These are phyloP conservation scores for Fomes fomentarius DNA, from an alignment of 1,284 basidiomycete genomes.

Conservation along the genomic window DNA sequence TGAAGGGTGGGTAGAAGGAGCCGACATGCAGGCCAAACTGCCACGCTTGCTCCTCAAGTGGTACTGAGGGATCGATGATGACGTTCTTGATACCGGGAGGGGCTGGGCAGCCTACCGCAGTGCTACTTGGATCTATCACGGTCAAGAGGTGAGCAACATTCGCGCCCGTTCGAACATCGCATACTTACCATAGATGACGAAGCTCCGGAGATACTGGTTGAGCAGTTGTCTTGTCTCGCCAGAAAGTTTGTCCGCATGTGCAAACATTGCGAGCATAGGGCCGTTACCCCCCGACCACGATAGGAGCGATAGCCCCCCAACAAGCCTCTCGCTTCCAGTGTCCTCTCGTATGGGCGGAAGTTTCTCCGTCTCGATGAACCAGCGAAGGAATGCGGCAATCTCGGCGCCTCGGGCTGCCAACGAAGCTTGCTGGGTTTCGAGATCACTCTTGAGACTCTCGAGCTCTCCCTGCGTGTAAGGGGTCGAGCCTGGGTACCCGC, in stretches of 20 bases:
- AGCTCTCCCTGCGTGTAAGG: slow-evolving; percentile 30
- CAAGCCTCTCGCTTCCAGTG: slow-evolving; percentile 1
- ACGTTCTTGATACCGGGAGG: slow-evolving; percentile 1
- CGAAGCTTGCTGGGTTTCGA: slow-evolving; percentile 13
- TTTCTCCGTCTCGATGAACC: slow-evolving; percentile 28
- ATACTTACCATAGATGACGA: slow-evolving; percentile 29
- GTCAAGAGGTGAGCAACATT: neutral
- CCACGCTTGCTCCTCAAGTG: slow-evolving; percentile 4
- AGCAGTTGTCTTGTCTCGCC: slow-evolving; percentile 22
- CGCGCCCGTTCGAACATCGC: neutral
- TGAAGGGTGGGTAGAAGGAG: slow-evolving; percentile 16
- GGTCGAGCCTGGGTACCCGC: slow-evolving; percentile 36
- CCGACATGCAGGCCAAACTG: slow-evolving; percentile 17
- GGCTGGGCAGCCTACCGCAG: slow-evolving; percentile 1
- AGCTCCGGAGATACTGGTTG: slow-evolving; percentile 25
- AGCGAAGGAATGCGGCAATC: slow-evolving; percentile 31
- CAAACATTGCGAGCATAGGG: slow-evolving; percentile 25
- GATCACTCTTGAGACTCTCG: neutral
- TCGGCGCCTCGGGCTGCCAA: slow-evolving; percentile 28
- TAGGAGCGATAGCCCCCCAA: slow-evolving; percentile 32
- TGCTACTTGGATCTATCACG: slow-evolving; percentile 6
- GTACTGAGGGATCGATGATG: slow-evolving; percentile 1
- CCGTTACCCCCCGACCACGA: slow-evolving; percentile 32
- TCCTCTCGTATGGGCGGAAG: slow-evolving; percentile 21
- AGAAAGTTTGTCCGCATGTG: slow-evolving; percentile 25